Evolutionary conservation across 1,284 basidiomycete genomes (phyloP).

Genomic region (Leccinum griseonigrum): DNA sequence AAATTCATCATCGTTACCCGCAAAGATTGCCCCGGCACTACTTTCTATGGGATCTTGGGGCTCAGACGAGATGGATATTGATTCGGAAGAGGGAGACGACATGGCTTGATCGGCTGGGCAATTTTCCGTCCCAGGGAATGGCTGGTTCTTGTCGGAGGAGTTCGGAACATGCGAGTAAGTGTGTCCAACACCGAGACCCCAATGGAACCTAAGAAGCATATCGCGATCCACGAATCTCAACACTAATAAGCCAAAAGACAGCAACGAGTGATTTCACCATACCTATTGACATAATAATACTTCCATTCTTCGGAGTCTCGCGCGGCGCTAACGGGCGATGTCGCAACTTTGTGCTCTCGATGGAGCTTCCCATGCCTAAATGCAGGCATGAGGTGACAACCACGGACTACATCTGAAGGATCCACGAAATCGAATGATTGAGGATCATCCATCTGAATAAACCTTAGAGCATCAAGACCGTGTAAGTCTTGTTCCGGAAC

Average conservation of each 20-base stretch:
- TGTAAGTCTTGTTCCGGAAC: not conserved
- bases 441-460: not conserved
- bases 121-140: not conserved
- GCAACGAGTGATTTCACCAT: not conserved
- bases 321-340: no score
- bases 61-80: not conserved
- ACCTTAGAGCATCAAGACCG: not conserved
- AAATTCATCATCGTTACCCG: not conserved
- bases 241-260: not conserved
- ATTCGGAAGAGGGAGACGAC: not conserved
- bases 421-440: not conserved
- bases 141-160: not conserved
- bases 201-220: slow-evolving; percentile 6
- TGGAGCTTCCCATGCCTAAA: not conserved
- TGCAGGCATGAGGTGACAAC: not conserved
- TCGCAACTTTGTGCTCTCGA: not conserved
- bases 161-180: not conserved
- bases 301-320: not conserved
- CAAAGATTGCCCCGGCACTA: not conserved
- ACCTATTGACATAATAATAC: not conserved
- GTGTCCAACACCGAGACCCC: slow-evolving; percentile 8
- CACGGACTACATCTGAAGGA: not conserved
- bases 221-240: slow-evolving; percentile 11
- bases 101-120: not conserved
- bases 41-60: not conserved